These are phyloP conservation scores for Trametes punicea DNA, from an alignment of 768 basidiomycete species.

Conservation along the genomic window DNA sequence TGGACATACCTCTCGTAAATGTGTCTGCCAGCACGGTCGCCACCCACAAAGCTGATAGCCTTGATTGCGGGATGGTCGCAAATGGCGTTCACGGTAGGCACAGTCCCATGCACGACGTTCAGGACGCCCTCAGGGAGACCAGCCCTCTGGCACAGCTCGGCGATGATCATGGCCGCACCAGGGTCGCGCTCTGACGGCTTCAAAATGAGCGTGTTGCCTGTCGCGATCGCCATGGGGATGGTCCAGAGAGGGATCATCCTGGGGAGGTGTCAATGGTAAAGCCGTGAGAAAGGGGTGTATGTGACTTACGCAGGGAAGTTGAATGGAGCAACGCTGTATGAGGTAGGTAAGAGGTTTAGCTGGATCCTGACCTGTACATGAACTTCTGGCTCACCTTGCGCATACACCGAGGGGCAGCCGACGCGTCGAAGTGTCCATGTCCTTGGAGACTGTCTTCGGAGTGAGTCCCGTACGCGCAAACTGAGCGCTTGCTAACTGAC, in stretches of 20 bases:
- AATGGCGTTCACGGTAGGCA: constrained; percentile 88
- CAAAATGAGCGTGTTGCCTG: constrained; percentile 91
- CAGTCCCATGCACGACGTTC: constrained; percentile 88
- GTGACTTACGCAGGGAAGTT: constrained; percentile 79
- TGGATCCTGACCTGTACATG: background rate
- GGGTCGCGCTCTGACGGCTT: constrained; percentile 98
- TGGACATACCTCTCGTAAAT: constrained; percentile 76
- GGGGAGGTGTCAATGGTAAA: background rate
- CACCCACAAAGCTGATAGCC: constrained; percentile 96
- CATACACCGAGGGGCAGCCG: constrained; percentile 86
- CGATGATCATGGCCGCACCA: constrained; percentile 96
- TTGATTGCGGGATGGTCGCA: constrained; percentile 90
- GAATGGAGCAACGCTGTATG: constrained; percentile 72
- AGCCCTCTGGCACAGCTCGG: constrained; percentile 88
- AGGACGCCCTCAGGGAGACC: constrained; percentile 86
- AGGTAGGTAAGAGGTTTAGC: background rate
- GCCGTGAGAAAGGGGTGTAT: background rate
- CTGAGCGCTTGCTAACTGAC: constrained; percentile 34
- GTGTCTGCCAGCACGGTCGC: constrained; percentile 88
- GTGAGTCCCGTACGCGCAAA: background rate
- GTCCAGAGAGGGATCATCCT: constrained; percentile 98
- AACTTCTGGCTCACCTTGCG: constrained; percentile 43
- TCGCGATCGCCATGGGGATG: constrained; percentile 83
- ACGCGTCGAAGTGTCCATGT: constrained; percentile 93
- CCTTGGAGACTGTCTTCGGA: constrained; percentile 68